Conservation (phyloP, 2,329 filamentous ascomycete species). For the Coniochaeta sp. region DNA sequence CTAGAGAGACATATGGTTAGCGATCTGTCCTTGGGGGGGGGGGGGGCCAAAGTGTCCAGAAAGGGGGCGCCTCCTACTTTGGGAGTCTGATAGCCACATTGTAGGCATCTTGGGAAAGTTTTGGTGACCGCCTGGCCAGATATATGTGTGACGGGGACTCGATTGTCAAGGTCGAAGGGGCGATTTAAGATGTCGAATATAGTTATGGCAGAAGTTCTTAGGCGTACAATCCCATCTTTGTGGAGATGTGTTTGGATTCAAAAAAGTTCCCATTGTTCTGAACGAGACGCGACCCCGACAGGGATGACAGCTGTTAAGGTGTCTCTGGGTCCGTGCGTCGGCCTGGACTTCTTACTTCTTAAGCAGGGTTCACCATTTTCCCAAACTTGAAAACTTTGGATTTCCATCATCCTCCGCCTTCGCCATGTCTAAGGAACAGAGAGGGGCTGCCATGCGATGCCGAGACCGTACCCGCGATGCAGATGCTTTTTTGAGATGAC, state of each 20-base stretch:
- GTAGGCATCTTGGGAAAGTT: slow-evolving; percentile 57
- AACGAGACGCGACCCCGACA: not conserved
- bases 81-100: slow-evolving; percentile 94
- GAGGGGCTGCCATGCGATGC: too few species aligned
- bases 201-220: not conserved
- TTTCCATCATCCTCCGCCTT: not conserved
- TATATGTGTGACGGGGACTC: not conserved
- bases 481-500: not conserved
- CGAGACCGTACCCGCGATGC: not conserved
- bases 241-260: slow-evolving; percentile 1
- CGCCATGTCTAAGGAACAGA: not conserved
- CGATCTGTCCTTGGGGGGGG: not conserved
- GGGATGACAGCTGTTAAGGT: not conserved
- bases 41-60: slow-evolving; percentile 7
- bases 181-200: not conserved
- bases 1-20: slow-evolving; percentile 34
- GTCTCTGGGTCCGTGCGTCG: not conserved
- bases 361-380: not conserved
- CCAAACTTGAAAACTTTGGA: not conserved
- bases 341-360: not conserved
- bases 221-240: not conserved
- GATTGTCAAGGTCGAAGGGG: not conserved
- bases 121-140: not conserved
- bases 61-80: slow-evolving; percentile 61
- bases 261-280: not conserved